Evolutionary conservation across 768 basidiomycete genomes (phyloP), one percentile per base, ranked within the genome.

Genomic region (Nidularia pulvinata): DNA sequence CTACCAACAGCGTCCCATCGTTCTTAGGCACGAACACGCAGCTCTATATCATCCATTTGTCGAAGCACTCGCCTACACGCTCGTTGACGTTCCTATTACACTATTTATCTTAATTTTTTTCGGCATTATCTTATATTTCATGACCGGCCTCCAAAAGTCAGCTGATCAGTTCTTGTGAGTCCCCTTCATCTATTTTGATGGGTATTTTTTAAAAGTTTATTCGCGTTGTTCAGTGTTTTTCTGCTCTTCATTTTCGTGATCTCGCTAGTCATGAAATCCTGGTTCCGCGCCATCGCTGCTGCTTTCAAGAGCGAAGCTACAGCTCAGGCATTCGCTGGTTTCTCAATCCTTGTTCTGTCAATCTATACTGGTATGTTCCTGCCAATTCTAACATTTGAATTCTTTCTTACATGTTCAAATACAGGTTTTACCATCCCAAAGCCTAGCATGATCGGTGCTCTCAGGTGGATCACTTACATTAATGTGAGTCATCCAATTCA

Each of bases 221-320:
- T 39, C 10, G 16, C 37, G 37, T 39, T 39, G 37, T 10, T 10
- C 33, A 88, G 86, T 61, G 75, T 78, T 43, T 84, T 83, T 65
- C 72, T 81, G 58, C 65, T 93, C 22, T 82, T 86, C 59, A 55
- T 83, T 22, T 79, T 83, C 52, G 62, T 73, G 4, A 78, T 85
- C 62, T 76, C 86, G 30, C 49, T 91, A 25, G 71, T 84, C 10
- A 88, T 92, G 82, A 87, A 88, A 63, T 84, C 82, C 0, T 86
- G 86, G 80, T 95, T 93, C 82, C 78, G 91, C 30, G 75, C 78
- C 0, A 67, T 89, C 10, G 85, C 86, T 2, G 84, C 88, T 1
- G 73, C 76, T 3, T 84, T 88, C 64, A 73, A 77, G 45, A 73
- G 77, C 4, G 81, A 85, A 48, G 81, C 86, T 2, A 75, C 83